phyloP scores from a whole-genome alignment of 306 rosid species.

The Astragalus glycyphyllos region DNA sequence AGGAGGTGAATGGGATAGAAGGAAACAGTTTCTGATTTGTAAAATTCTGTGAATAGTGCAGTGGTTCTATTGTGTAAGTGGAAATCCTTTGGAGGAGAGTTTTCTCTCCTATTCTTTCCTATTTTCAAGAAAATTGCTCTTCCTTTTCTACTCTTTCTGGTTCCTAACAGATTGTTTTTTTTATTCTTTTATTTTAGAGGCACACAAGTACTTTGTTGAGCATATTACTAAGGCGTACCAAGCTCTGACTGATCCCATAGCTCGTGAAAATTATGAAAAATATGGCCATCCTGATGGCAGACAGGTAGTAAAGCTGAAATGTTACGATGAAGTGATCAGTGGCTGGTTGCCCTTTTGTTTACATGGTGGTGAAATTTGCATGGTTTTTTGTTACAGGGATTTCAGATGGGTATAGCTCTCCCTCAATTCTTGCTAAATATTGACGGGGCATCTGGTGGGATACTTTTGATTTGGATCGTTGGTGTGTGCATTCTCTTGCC shows the following conservation, averaged over 20 bases:
- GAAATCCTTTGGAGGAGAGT: no score
- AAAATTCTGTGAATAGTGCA: no score
- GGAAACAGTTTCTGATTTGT: no score
- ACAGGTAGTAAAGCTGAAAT: conserved; percentile 63
- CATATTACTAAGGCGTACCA: conserved; percentile 93
- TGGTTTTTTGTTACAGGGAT: conserved; percentile 71
- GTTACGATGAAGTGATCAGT: conserved; percentile 17
- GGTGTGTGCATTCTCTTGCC: conserved; percentile 98
- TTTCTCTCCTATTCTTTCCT: no score
- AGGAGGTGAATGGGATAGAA: no score
- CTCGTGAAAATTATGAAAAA: conserved; percentile 94
- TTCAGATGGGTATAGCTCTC: conserved; percentile 99
- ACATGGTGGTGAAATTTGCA: conserved; percentile 31
- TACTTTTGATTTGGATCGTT: conserved; percentile 94
- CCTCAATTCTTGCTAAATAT: conserved; percentile 87
- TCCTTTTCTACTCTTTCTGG: no score
- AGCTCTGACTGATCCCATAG: conserved; percentile 85
- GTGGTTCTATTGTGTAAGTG: no score
- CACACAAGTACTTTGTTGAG: conserved; percentile 86
- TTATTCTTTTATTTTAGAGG: conserved; percentile 56
- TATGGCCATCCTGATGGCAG: conserved; percentile 99
- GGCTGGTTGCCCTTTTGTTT: conserved; percentile 32
- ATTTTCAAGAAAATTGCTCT: no score
- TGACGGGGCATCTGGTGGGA: conserved; percentile 95
- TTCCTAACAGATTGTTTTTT: conserved; percentile 24